Evolutionary conservation across 306 rosid genomes (phyloP), one percentile per base, ranked within the genome.

Genomic region (Oxytropis ochrocephala): DNA sequence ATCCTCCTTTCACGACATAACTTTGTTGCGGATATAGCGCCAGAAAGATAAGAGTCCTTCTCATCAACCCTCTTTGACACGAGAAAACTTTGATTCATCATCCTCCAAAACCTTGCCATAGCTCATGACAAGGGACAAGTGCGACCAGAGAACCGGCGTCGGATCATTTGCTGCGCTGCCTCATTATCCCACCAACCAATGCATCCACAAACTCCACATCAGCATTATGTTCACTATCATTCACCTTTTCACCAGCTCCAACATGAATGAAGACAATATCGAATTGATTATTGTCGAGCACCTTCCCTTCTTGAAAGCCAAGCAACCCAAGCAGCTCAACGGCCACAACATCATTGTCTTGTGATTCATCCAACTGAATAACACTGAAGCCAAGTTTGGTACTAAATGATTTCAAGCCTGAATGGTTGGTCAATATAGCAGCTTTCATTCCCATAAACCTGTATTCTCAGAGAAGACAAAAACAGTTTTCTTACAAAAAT

Each of bases 401-500:
- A 79, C 87, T 83, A 49, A 87, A 81, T 64, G 82, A 84, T 77
- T 91, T 81, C 83, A 91, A 82, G 57, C 83, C 77, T 54, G 85
- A 56, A 81, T 80, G 85, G 71, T 79, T 79, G 13, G 97, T 84
- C 72, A 91, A 16, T 58, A 95, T 14, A 62, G 91, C 89, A 48
- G 90, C 92, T 84, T 86, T 95, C 95, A 95, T 86, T 82, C 95
- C 97, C 96, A 95, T 91, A 79, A 95, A 91, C 81, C 99, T 95
- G 82, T 74, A 76, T 64, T 58, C 42, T n/a, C 8, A n/a, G 49
- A 11, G 75, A 58, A 19, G 6, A 50, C 43, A 79, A 72, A 35
- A 7, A 29, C 44, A 16, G 8, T 18, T 17, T n/a, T 27, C 39
- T 17, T 36, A 69, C 38, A 24, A 11, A 50, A 24, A 10, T 42